Percentiles rank a stretch among this genome's conserved stretches.
Conservation (phyloP, 2,329 filamentous ascomycete species). For the Alternaria tenuissima region DNA sequence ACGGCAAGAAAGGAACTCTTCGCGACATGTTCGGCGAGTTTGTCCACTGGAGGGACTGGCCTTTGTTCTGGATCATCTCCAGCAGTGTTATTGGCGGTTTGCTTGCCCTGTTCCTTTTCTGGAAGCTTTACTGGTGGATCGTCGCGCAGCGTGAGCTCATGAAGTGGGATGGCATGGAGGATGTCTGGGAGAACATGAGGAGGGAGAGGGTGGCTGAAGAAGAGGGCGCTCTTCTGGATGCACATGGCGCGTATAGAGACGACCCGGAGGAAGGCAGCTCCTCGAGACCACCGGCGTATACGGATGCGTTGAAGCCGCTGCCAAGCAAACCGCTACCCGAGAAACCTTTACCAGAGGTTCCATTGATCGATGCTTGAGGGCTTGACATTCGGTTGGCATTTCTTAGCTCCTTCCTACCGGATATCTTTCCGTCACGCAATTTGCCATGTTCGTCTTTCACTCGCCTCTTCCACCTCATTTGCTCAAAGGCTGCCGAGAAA, state of each 20-base stretch:
- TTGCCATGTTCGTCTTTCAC: background rate
- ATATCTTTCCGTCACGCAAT: background rate
- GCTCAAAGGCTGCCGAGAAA: background rate
- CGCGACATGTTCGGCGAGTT: conserved; percentile 36
- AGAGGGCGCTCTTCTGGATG: conserved; percentile 31
- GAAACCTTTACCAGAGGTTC: conserved; percentile 46
- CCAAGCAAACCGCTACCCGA: conserved; percentile 47
- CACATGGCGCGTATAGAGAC: conserved; percentile 32
- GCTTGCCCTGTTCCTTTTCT: conserved; percentile 28
- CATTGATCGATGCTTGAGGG: conserved; percentile 42
- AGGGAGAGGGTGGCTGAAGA: conserved; percentile 32
- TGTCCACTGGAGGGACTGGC: conserved; percentile 37
- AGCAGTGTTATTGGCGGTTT: conserved; percentile 26
- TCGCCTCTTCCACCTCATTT: background rate
- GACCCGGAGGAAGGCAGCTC: conserved; percentile 29
- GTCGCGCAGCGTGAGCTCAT: conserved; percentile 40
- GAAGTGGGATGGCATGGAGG: conserved; percentile 46
- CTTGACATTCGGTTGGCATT: background rate
- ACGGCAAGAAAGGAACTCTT: conserved; percentile 43
- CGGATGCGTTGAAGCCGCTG: conserved; percentile 29
- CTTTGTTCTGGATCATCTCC: conserved; percentile 32
- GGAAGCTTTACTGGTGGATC: conserved; percentile 29
- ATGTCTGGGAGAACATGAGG: conserved; percentile 42
- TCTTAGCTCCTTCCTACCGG: background rate
- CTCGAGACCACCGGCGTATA: conserved; percentile 10